Evolutionary conservation across 306 rosid species (phyloP), one percentile per base, ranked within the genome.

Genomic region (Canavalia gladiata): DNA sequence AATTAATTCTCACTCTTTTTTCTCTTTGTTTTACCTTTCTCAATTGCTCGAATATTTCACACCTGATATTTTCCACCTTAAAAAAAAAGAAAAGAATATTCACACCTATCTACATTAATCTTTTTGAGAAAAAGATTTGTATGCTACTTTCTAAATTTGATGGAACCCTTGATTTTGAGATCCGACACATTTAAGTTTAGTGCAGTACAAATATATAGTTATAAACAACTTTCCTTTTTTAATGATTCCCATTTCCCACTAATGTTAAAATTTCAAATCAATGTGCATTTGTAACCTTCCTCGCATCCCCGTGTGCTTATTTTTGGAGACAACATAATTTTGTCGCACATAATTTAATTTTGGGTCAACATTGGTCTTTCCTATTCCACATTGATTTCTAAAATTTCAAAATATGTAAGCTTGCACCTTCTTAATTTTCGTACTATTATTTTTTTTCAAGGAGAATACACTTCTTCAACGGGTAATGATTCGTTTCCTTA

Each of bases 301-400:
- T 74, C 6, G 46, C 54, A 34, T 43, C 45, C 25, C 25, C 25
- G 10, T 75, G 81, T 75, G 13, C 76, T 9, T 57, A 0, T 46
- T 75, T 75, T 67, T 8, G 42, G 81, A 6, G 72, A 75, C 85
- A 67, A 7, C 30, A 10, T 33, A 52, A 28, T 29, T 51, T 5
- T 80, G 54, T 72, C 35, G 33, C 51, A 6, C 51, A 6, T 56
- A 66, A 51, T 47, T 34, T 33, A 4, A 29, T 34, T 54, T 45
- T 73, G 2, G 29, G 81, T 75, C 85, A 75, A 68, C 72, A 75
- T 49, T 68, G 49, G 10, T 67, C 39, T 49, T 82, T 58, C 35
- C 74, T 13, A 64, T 13, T 82, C 69, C 74, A 52, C 82, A 58
- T 62, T 68, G 51, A 12, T 37, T 41, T 49, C 4, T 13, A 6